Evolutionary conservation across 352 stramenopile species (phyloP), one percentile per base, ranked within the genome.

Genomic region (Globisporangium echinulatum): DNA sequence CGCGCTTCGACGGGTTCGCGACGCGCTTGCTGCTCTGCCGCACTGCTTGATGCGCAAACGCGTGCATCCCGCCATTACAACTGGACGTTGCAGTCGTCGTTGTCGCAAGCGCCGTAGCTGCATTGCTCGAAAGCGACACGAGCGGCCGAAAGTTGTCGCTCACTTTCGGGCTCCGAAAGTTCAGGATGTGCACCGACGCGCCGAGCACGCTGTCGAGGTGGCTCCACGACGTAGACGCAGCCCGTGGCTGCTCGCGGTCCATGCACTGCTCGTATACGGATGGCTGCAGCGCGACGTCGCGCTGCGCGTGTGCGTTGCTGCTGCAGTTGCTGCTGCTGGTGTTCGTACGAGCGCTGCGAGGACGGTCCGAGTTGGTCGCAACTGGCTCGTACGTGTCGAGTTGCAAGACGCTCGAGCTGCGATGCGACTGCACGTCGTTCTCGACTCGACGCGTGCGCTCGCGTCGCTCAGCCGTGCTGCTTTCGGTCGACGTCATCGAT

Each of bases 151-250:
- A 90, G 42, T 87, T 87, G 48, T 92, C 82, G 62, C 80, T 90
- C 36, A 92, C 79, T 61, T 92, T 92, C 3, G 82, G 80, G 50
- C 82, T 92, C 39, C 74, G 67, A 50, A 92, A 92, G 55, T 90
- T 85, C 5, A 90, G 67, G 53, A 92, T 90, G 54, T 92, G 82
- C 6, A 77, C 55, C 1, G 80, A 88, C 2, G 72, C 72, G 0
- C 82, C 80, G 19, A 92, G 71, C 4, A 90, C 70, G 15, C 79
- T 79, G 52, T 89, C 79, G 8, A 90, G 66, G 52, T 88, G 82
- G 8, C 63, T 74, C 79, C 79, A 91, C 7, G 75, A 80, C 5
- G 74, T 78, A 36, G 59, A 77, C 10, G 74, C 72, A 37, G 74
- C 70, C 7, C 81, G 78, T 33, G 71, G 63, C 44, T 67, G 67